Evolutionary conservation across 169 alveolate genomes (phyloP).

Genomic region (Plasmodium vivax): DNA sequence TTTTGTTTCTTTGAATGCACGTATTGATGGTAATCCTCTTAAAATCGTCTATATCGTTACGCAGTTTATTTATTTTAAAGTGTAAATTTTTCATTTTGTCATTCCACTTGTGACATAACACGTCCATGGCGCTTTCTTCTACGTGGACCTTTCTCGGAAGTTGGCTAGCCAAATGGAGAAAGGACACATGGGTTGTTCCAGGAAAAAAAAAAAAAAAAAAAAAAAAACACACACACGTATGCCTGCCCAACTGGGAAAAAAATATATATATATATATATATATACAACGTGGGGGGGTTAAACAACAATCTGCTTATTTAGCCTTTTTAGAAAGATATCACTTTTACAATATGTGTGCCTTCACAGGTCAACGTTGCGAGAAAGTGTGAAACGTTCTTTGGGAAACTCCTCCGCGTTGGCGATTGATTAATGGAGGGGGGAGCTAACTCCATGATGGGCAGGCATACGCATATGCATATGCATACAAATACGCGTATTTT

Average conservation of each 20-base stretch:
- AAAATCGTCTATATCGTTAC: constrained; percentile 25
- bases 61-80: constrained; percentile 40
- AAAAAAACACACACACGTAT: neutral
- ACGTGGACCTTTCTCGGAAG: neutral
- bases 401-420: neutral
- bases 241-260: neutral
- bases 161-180: neutral
- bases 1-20: constrained; percentile 2
- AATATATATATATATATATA: neutral
- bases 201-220: constrained; percentile 13
- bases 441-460: neutral
- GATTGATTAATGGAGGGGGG: neutral
- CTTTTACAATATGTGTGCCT: neutral
- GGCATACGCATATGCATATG: neutral
- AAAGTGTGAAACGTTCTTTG: neutral
- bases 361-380: neutral
- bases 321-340: neutral
- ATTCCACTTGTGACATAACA: constrained; percentile 47
- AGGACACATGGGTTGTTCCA: neutral
- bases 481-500: neutral
- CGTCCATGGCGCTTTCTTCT: constrained; percentile 13
- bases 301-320: neutral
- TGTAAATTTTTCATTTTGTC: constrained; percentile 27
- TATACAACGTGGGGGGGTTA: neutral
- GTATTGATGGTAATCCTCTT: constrained; percentile 28